Evolutionary conservation across 208 protist genomes (phyloP), one percentile per base, ranked within the genome.

Genomic region (Trypanosoma brucei): DNA sequence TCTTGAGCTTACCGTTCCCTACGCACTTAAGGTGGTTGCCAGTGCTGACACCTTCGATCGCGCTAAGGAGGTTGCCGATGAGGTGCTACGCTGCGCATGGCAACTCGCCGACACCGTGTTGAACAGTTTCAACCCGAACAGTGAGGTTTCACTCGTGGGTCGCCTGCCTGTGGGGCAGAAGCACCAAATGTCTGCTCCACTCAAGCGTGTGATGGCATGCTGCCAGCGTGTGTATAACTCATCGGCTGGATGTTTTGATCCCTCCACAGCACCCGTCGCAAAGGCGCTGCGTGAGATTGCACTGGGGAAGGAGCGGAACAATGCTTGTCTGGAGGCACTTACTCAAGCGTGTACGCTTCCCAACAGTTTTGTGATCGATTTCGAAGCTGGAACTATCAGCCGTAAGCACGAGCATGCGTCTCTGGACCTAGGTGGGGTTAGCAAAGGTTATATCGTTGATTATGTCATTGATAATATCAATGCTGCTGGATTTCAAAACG

Each of bases 401-500:
- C 76, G 76, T 35, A 52, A 60, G 40, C 76, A 83, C 55, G 61
- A 49, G 0, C 49, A 78, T 14, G 78, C 78, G 2, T 44, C 37
- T 42, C 42, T 84, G 36, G 70, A 81, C 64, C 37, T 84, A 2
- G 74, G 79, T 55, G 79, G 79, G 42, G 55, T 84, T 30, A 72
- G 59, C 60, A 84, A 84, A 50, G 79, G 79, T 36, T 81, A 76
- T 59, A 81, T 68, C 36, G 64, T 84, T 3, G 79, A 84, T 54
- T 67, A 52, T 38, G 71, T 81, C 6, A 71, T 81, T 37, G 79
- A 84, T 3, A 59, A 65, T 33, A 70, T 84, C 37, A 81, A 75
- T 58, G 60, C 55, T 34, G 66, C 59, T 33, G 79, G 75, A 35
- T 55, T 76, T n/a, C 0, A n/a, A 8, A 62, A 84, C 45, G 70